phyloP scores from a whole-genome alignment of 73 alveolate species.

The Paramecium octaurelia region DNA sequence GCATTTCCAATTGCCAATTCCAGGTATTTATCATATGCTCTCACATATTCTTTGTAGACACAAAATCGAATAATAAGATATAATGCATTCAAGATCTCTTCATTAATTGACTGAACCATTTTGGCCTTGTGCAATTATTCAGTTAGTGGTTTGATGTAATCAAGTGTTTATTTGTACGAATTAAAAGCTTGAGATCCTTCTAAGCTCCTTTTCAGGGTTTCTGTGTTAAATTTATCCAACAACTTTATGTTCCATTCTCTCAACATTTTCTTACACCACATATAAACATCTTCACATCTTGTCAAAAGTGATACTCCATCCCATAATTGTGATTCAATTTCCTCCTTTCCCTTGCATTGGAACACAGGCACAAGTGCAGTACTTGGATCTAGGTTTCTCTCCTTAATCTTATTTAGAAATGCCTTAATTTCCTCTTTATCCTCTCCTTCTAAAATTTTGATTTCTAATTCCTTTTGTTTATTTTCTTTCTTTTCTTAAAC shows the following conservation, averaged over 20 bases:
- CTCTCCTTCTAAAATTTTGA: constrained; percentile 56
- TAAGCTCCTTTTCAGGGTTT: constrained; percentile 47
- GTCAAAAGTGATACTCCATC: constrained; percentile 57
- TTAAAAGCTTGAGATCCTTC: constrained; percentile 68
- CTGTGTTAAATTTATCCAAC: constrained; percentile 58
- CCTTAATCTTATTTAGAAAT: constrained; percentile 22
- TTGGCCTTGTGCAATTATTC: constrained; percentile 73
- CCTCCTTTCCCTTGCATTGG: constrained; percentile 29
- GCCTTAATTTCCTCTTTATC: constrained; percentile 30
- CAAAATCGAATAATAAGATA: constrained; percentile 85
- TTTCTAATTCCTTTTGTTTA: constrained; percentile 22
- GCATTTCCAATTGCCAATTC: constrained; percentile 98
- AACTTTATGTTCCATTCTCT: constrained; percentile 68
- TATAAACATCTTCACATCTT: constrained; percentile 54
- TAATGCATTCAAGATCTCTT: constrained; percentile 89
- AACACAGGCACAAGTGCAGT: background rate
- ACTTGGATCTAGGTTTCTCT: constrained; percentile 23
- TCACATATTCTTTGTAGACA: constrained; percentile 86
- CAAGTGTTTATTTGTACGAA: constrained; percentile 76
- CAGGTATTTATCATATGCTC: constrained; percentile 93
- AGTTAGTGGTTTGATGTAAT: constrained; percentile 84
- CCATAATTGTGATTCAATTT: constrained; percentile 48
- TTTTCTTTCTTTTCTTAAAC: constrained; percentile 13
- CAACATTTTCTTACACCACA: constrained; percentile 80
- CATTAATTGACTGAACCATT: constrained; percentile 60